Conservation (phyloP, 1,284 basidiomycete species). For the Cutaneotrichosporon cavernicola region DNA sequence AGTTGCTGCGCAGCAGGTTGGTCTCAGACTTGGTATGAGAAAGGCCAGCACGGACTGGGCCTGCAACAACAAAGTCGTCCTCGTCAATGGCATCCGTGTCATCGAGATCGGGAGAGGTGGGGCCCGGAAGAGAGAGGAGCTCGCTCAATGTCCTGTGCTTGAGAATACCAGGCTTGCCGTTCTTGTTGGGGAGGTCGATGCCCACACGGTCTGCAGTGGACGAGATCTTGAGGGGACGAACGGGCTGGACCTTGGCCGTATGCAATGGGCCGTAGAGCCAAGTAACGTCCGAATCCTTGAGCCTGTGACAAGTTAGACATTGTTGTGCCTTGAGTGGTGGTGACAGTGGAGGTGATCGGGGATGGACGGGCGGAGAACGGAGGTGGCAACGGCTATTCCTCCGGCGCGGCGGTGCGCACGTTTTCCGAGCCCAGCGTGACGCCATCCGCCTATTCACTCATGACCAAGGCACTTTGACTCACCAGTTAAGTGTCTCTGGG, state of each 20-base stretch:
- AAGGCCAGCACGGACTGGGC: conserved; percentile 21
- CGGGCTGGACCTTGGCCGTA: conserved; percentile 70
- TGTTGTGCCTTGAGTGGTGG: conserved; percentile 13
- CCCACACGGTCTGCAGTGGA: conserved; percentile 59
- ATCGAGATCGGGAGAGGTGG: conserved; percentile 59
- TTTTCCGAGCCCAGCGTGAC: conserved; percentile 12
- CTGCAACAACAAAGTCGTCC: neutral
- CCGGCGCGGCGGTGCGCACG: conserved; percentile 11
- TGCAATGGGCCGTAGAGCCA: conserved; percentile 98
- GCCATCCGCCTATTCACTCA: neutral
- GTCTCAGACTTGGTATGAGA: conserved; percentile 80
- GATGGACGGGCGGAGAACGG: conserved; percentile 4
- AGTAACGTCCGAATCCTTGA: conserved; percentile 98
- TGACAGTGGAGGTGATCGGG: conserved; percentile 1
- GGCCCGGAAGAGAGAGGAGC: conserved; percentile 63
- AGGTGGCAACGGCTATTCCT: conserved; percentile 14
- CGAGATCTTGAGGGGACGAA: conserved; percentile 58
- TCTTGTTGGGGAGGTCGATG: conserved; percentile 50
- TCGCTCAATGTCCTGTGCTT: conserved; percentile 93
- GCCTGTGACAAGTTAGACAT: conserved; percentile 60
- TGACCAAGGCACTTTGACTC: conserved; percentile 48
- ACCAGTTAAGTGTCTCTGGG: conserved; percentile 98
- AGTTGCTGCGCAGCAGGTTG: conserved; percentile 58
- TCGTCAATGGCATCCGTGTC: conserved; percentile 19
- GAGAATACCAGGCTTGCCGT: conserved; percentile 79